A percentile compares a stretch with the other conserved stretches of the same genome.
phyloP scores from a whole-genome alignment of 352 stramenopile genomes.

The Phytopythium oedochilum region DNA sequence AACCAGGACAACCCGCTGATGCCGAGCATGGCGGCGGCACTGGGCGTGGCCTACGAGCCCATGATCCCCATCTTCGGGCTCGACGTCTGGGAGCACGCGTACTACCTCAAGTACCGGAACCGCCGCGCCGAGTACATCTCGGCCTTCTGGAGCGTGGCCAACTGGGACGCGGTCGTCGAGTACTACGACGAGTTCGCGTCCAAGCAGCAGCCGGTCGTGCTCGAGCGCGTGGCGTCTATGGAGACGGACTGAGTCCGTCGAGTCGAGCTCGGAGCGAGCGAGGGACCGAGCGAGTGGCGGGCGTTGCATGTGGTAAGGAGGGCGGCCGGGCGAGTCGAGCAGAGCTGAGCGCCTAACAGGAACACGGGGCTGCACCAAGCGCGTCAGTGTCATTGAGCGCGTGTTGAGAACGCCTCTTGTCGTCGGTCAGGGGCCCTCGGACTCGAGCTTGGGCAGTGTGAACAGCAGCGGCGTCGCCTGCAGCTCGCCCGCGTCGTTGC shows the following conservation, averaged over 20 bases:
- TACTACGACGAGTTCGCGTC: constrained; percentile 89
- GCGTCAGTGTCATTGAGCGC: too few species aligned
- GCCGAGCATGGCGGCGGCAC: too few species aligned
- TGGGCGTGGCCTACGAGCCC: too few species aligned
- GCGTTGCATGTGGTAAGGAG: too few species aligned
- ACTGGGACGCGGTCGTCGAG: constrained; percentile 91
- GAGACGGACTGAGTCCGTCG: not conserved
- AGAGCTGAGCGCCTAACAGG: too few species aligned
- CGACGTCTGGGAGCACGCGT: constrained; percentile 96
- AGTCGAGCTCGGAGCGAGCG: not conserved
- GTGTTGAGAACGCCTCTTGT: too few species aligned
- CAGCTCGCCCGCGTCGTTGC: constrained; percentile 27
- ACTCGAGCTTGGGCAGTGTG: constrained; percentile 17
- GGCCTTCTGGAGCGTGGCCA: constrained; percentile 98
- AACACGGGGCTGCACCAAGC: too few species aligned
- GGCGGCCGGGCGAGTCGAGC: too few species aligned
- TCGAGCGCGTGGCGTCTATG: not conserved
- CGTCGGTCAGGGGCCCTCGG: not conserved
- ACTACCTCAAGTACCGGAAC: constrained; percentile 98
- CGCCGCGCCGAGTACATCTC: constrained; percentile 94
- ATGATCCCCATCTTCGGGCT: constrained; percentile 92
- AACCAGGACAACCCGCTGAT: constrained; percentile 95
- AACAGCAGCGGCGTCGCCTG: constrained; percentile 33
- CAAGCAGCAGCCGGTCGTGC: constrained; percentile 78
- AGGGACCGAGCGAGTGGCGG: not conserved